Evolutionary conservation across 2,329 filamentous ascomycete species (phyloP).

Genomic region (Clonostachys sp.): DNA sequence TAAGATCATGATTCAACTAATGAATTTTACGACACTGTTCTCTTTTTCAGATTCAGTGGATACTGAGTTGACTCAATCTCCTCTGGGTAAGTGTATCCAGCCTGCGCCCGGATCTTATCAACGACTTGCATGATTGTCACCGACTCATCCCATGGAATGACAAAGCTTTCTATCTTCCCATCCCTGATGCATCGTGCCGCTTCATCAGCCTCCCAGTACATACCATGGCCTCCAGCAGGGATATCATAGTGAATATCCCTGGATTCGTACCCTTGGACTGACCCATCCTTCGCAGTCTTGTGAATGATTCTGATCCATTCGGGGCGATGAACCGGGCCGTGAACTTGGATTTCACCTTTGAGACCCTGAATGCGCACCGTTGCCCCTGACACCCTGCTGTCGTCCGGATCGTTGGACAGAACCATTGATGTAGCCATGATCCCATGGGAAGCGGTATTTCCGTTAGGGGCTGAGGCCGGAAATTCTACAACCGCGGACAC

Average conservation of each 20-base stretch:
- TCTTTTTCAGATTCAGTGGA: too few relatives aligned
- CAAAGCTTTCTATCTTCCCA: neutral
- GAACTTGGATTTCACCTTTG: neutral
- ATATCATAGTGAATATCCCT: too few relatives aligned
- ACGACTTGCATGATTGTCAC: neutral
- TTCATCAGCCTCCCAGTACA: neutral
- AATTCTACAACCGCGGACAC: too few relatives aligned
- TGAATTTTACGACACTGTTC: too few relatives aligned
- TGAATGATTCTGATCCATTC: slow-evolving; percentile 55
- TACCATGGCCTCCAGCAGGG: neutral
- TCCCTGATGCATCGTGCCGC: neutral
- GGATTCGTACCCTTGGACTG: slow-evolving; percentile 44
- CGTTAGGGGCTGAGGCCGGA: too few relatives aligned
- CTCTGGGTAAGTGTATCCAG: too few relatives aligned
- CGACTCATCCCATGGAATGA: neutral
- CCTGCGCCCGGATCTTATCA: neutral
- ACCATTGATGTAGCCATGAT: too few relatives aligned
- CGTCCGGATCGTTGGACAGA: too few relatives aligned
- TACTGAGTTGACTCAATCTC: too few relatives aligned
- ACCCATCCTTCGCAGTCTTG: slow-evolving; percentile 42
- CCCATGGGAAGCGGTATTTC: too few relatives aligned
- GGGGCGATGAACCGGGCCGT: neutral
- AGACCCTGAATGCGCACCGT: neutral
- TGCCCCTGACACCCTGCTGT: slow-evolving; percentile 49
- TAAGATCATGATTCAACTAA: too few relatives aligned